Conservation (phyloP, 1,139 yeast species). For the Scheffersomyces segobiensis region DNA sequence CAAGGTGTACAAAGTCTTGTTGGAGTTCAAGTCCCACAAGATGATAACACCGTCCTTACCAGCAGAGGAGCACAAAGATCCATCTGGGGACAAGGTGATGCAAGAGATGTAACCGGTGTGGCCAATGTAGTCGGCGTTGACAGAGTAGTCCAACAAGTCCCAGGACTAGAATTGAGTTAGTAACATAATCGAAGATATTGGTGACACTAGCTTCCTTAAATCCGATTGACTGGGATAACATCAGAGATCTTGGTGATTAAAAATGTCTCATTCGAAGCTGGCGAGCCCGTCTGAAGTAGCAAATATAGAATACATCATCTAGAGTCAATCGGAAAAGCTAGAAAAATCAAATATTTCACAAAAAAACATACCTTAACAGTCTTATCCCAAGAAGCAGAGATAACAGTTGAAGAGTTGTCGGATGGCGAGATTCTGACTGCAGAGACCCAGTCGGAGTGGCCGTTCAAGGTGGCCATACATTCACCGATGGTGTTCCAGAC, state of each 20-base stretch:
- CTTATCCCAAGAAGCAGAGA: conserved; percentile 99
- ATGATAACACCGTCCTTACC: conserved; percentile 99
- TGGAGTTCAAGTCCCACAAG: conserved; percentile 96
- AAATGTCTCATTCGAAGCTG: conserved; percentile 90
- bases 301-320: conserved; percentile 82
- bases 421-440: conserved; percentile 95
- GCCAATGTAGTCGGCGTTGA: conserved; percentile 96
- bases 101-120: conserved; percentile 99
- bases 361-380: conserved; percentile 90
- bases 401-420: conserved; percentile 69
- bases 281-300: conserved; percentile 96
- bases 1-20: conserved; percentile 90
- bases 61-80: conserved; percentile 98
- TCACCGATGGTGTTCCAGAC: conserved; percentile 99
- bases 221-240: conserved; percentile 15
- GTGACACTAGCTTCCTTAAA: conserved; percentile 2
- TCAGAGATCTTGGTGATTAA: conserved; percentile 99
- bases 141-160: conserved; percentile 86
- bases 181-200: conserved; percentile 11
- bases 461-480: conserved; percentile 91
- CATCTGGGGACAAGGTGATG: conserved; percentile 99
- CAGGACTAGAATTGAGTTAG: conserved; percentile 70
- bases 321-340: conserved; percentile 6
- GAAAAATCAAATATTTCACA: conserved; percentile 11
- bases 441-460: conserved; percentile 99